Conservation (phyloP, 2,329 filamentous ascomycete species). For the Acrocalymma vagum region DNA sequence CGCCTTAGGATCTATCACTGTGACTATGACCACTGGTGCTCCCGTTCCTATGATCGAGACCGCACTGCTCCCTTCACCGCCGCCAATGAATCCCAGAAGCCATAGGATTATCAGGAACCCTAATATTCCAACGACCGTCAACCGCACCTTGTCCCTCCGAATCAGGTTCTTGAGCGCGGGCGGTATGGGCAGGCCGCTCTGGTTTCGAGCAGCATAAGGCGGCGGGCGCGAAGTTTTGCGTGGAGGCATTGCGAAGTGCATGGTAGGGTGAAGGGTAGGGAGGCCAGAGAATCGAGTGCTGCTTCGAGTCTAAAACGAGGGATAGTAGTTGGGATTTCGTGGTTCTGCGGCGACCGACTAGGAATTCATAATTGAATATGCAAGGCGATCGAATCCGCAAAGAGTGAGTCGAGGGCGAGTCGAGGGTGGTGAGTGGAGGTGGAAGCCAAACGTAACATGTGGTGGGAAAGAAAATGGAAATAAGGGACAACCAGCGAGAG, state of each 20-base stretch:
- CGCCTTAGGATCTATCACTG: slow-evolving; percentile 76
- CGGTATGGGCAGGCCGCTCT: slow-evolving; percentile 46
- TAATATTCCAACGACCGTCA: slow-evolving; percentile 65
- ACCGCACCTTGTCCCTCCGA: slow-evolving; percentile 69
- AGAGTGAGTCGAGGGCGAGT: too few species aligned
- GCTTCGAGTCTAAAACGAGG: slow-evolving; percentile 27
- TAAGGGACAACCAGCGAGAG: too few species aligned
- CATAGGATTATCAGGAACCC: slow-evolving; percentile 58
- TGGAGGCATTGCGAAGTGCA: slow-evolving; percentile 91
- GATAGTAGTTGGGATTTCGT: slow-evolving; percentile 25
- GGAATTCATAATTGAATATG: slow-evolving; percentile 18
- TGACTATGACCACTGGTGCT: slow-evolving; percentile 78
- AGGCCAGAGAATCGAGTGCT: slow-evolving; percentile 25
- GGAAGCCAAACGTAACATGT: too few species aligned
- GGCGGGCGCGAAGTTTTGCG: slow-evolving; percentile 82
- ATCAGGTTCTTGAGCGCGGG: slow-evolving; percentile 56
- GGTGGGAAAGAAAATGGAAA: too few species aligned
- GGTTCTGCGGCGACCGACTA: slow-evolving; percentile 9
- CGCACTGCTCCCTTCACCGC: slow-evolving; percentile 20
- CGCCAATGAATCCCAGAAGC: slow-evolving; percentile 43
- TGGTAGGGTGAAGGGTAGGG: slow-evolving; percentile 28
- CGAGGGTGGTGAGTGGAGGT: neutral
- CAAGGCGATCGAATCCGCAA: too few species aligned
- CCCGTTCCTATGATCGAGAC: slow-evolving; percentile 49
- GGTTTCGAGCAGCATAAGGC: slow-evolving; percentile 71